Conservation (phyloP, 2,329 filamentous ascomycete species). For the Stachybotrys chartarum region DNA sequence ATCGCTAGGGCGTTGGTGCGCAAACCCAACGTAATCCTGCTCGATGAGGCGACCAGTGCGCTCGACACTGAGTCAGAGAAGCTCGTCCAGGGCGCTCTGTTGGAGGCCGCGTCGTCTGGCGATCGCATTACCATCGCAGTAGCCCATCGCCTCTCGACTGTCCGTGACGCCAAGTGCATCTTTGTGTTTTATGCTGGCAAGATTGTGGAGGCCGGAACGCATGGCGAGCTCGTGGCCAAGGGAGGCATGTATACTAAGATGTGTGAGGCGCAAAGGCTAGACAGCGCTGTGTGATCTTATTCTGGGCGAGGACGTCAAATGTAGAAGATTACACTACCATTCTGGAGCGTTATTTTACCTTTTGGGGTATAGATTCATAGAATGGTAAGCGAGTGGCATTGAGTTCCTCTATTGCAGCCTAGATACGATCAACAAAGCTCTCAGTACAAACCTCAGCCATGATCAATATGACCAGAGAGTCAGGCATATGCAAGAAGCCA, state of each 20-base stretch:
- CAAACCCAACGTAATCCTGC: not conserved
- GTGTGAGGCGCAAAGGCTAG: not conserved
- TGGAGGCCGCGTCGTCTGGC: not conserved
- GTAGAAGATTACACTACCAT: too few relatives aligned
- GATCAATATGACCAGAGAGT: too few relatives aligned
- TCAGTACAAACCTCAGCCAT: too few relatives aligned
- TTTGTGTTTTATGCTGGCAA: not conserved
- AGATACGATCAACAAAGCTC: too few relatives aligned
- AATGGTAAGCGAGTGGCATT: too few relatives aligned
- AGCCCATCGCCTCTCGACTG: not conserved
- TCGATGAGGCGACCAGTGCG: not conserved
- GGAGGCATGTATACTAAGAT: not conserved
- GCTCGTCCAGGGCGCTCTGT: not conserved
- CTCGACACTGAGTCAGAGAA: not conserved
- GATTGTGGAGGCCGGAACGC: not conserved
- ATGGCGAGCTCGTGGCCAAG: not conserved
- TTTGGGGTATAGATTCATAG: too few relatives aligned
- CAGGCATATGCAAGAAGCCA: too few relatives aligned
- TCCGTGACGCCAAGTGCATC: not conserved
- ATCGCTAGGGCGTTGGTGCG: not conserved
- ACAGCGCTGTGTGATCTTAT: not conserved
- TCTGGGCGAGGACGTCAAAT: too few relatives aligned
- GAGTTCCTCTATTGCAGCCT: too few relatives aligned
- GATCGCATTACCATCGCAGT: not conserved
- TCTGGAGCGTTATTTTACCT: too few relatives aligned